These are phyloP conservation scores for Salvia hispanica DNA, from an alignment of 257 asterid species.

Conservation along the genomic window DNA sequence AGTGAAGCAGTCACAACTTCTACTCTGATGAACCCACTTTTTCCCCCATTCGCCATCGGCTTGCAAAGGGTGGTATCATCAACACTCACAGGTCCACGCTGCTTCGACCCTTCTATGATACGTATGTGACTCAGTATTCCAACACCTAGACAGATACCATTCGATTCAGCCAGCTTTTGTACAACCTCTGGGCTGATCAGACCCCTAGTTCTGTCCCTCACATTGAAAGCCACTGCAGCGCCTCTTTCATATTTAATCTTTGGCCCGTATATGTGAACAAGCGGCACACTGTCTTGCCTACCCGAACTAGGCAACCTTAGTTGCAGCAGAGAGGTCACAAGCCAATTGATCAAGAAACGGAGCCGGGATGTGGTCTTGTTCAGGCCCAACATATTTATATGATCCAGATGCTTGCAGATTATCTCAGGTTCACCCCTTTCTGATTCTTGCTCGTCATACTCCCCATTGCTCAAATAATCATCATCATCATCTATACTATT, in stretches of 20 bases:
- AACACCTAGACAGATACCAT: slow-evolving; percentile 74
- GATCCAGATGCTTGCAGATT: slow-evolving; percentile 81
- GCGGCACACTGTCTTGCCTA: slow-evolving; percentile 52
- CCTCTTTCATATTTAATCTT: slow-evolving; percentile 95
- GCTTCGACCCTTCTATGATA: slow-evolving; percentile 63
- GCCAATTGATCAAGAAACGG: slow-evolving; percentile 90
- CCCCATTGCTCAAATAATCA: slow-evolving; percentile 71
- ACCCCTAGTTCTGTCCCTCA: slow-evolving; percentile 74
- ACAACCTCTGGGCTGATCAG: slow-evolving; percentile 81
- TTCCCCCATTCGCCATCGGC: slow-evolving; percentile 86
- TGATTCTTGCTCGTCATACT: slow-evolving; percentile 75
- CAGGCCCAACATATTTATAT: slow-evolving; percentile 84
- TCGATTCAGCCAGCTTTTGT: slow-evolving; percentile 76
- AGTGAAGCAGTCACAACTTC: slow-evolving; percentile 99
- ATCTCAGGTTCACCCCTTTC: slow-evolving; percentile 91
- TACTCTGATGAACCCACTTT: slow-evolving; percentile 81
- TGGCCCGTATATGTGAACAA: slow-evolving; percentile 91
- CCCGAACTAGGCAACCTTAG: slow-evolving; percentile 60
- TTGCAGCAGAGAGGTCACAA: slow-evolving; percentile 86
- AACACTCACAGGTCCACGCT: slow-evolving; percentile 51
- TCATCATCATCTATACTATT: slow-evolving; percentile 76
- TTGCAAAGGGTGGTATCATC: slow-evolving; percentile 82
- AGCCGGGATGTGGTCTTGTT: slow-evolving; percentile 88
- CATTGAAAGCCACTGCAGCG: slow-evolving; percentile 88
- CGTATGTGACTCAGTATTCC: slow-evolving; percentile 91